Evolutionary conservation across 495 filamentous ascomycete species (phyloP).

Genomic region (Neurospora hispaniola): DNA sequence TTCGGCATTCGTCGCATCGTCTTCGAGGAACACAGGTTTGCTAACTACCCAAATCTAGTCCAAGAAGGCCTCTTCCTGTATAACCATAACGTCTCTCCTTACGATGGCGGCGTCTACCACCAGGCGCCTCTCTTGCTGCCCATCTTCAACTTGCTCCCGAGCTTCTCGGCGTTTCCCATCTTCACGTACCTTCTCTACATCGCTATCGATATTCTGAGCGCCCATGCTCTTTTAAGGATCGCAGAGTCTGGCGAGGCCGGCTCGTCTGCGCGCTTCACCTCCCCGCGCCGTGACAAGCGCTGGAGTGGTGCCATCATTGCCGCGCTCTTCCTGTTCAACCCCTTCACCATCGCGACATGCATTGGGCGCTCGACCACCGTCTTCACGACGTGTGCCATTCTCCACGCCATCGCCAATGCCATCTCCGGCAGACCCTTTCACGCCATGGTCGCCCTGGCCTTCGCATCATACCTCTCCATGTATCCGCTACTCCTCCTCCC

Average conservation of each 20-base stretch:
- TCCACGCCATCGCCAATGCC: conserved; percentile 75
- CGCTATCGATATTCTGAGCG: conserved; percentile 69
- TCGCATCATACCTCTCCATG: conserved; percentile 83
- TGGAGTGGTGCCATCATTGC: conserved; percentile 71
- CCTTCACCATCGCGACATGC: conserved; percentile 87
- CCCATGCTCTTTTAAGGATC: conserved; percentile 70
- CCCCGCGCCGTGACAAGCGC: conserved; percentile 62
- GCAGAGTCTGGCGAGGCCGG: conserved; percentile 72
- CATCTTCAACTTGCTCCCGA: conserved; percentile 78
- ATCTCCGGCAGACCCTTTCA: conserved; percentile 62
- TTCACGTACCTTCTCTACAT: conserved; percentile 75
- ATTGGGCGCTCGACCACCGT: conserved; percentile 85
- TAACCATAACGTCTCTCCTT: conserved; percentile 90
- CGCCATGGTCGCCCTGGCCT: conserved; percentile 73
- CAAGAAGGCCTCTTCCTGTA: conserved; percentile 96
- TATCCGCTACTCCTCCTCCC: conserved; percentile 82
- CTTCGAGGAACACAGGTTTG: background rate
- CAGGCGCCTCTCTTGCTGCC: conserved; percentile 91
- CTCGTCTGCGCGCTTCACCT: conserved; percentile 60
- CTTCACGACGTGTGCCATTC: conserved; percentile 81
- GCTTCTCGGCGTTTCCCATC: conserved; percentile 49
- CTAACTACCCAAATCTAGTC: conserved; percentile 40
- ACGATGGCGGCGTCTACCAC: conserved; percentile 95
- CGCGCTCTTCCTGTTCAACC: conserved; percentile 86
- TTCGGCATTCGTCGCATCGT: background rate